These are phyloP conservation scores for Umbelopsis sp. DNA, from an alignment of 192 early-diverging fungal genomes.

Conservation along the genomic window DNA sequence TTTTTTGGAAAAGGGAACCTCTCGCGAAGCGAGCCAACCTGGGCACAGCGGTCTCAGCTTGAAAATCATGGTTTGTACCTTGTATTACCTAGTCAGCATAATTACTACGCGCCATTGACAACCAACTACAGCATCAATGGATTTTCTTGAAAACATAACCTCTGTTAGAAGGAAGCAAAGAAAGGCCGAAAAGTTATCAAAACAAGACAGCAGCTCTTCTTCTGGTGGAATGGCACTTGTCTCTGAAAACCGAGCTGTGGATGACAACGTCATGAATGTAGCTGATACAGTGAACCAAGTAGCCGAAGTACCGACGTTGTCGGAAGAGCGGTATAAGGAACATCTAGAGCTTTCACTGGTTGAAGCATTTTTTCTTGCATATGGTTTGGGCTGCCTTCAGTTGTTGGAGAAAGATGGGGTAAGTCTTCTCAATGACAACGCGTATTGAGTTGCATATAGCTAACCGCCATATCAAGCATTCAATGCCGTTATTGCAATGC, in stretches of 20 bases:
- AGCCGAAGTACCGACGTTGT: constrained; percentile 5
- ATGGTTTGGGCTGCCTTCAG: constrained; percentile 57
- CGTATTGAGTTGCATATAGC: neutral
- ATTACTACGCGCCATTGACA: too few relatives aligned
- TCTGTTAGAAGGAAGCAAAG: constrained; percentile 33
- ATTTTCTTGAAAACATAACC: constrained; percentile 47
- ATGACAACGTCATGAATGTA: neutral
- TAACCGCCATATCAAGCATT: neutral
- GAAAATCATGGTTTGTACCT: neutral
- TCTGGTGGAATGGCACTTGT: too few relatives aligned
- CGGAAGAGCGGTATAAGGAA: constrained; percentile 48
- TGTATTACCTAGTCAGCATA: neutral
- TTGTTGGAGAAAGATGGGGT: constrained; percentile 40
- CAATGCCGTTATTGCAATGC: constrained; percentile 41
- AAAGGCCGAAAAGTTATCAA: neutral
- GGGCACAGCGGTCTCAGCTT: constrained; percentile 48
- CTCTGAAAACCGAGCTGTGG: too few relatives aligned
- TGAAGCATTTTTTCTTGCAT: constrained; percentile 75
- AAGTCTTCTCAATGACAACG: neutral
- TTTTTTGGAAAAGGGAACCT: constrained; percentile 52
- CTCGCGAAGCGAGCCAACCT: constrained; percentile 81
- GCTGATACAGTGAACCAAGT: neutral
- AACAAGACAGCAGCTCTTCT: neutral
- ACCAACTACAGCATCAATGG: neutral
- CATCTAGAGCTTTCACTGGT: constrained; percentile 69